Evolutionary conservation across 2,329 filamentous ascomycete genomes (phyloP).

Genomic region (Aaosphaeria arxii): DNA sequence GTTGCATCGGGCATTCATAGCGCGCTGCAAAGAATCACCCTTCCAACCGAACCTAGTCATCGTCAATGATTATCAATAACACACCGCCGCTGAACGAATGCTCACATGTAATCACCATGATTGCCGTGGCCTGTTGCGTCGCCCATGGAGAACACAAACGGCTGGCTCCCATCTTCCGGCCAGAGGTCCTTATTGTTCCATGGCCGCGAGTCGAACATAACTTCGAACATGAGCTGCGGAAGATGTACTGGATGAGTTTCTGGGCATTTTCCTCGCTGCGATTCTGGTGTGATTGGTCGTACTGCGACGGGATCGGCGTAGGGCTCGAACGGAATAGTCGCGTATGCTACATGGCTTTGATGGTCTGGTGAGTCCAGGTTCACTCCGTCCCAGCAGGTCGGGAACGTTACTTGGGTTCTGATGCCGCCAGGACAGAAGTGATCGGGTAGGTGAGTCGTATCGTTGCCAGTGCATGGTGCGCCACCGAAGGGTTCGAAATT

Average conservation of each 20-base stretch:
- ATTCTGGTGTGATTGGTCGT: slow-evolving; percentile 15
- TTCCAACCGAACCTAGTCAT: slow-evolving; percentile 50
- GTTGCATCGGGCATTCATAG: slow-evolving; percentile 23
- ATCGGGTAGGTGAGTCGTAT: slow-evolving; percentile 38
- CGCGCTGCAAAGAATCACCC: slow-evolving; percentile 26
- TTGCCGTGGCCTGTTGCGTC: slow-evolving; percentile 10
- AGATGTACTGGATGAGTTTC: slow-evolving; percentile 42
- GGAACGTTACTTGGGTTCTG: slow-evolving; percentile 47
- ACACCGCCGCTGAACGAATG: too few relatives aligned
- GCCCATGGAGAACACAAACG: slow-evolving; percentile 29
- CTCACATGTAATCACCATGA: background rate
- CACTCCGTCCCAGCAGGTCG: slow-evolving; percentile 51
- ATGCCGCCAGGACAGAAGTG: slow-evolving; percentile 44
- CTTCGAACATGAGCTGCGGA: slow-evolving; percentile 48
- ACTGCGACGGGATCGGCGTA: slow-evolving; percentile 15
- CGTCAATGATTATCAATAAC: slow-evolving; percentile 39
- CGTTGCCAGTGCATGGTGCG: slow-evolving; percentile 37
- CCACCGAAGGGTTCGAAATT: slow-evolving; percentile 37
- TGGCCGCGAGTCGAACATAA: slow-evolving; percentile 43
- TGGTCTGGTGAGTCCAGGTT: slow-evolving; percentile 54
- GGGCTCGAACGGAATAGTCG: slow-evolving; percentile 27
- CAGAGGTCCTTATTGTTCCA: slow-evolving; percentile 24
- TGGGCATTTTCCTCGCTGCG: slow-evolving; percentile 39
- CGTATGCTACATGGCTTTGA: slow-evolving; percentile 49
- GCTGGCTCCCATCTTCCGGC: slow-evolving; percentile 25